phyloP scores from a whole-genome alignment of 768 basidiomycete genomes.

The Mrakia hoshinonis region DNA sequence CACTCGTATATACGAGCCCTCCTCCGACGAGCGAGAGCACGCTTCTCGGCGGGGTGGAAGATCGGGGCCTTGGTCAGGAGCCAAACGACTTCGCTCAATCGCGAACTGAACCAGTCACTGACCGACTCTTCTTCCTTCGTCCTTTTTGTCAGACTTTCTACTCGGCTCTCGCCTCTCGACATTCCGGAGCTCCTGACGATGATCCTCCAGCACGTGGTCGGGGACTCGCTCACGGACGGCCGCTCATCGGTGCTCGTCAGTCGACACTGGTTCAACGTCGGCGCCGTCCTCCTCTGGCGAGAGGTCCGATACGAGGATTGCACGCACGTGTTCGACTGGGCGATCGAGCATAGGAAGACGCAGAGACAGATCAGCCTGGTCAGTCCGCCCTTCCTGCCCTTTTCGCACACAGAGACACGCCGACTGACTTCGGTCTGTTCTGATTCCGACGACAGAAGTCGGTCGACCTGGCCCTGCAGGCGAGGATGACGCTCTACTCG shows the following conservation, averaged over 20 bases:
- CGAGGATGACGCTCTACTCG: slow-evolving; percentile 1
- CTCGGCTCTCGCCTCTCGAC: slow-evolving; percentile 7
- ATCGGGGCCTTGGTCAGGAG: too few species aligned
- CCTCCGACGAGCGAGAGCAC: too few species aligned
- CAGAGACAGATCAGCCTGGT: too few species aligned
- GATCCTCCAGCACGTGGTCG: slow-evolving; percentile 5
- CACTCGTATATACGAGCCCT: too few species aligned
- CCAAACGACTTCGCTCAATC: too few species aligned
- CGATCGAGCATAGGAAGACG: not conserved
- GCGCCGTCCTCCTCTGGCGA: slow-evolving; percentile 5
- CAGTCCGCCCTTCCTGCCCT: too few species aligned
- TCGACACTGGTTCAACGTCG: slow-evolving; percentile 9
- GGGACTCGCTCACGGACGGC: not conserved
- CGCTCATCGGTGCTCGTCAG: not conserved
- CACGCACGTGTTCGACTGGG: slow-evolving; percentile 3
- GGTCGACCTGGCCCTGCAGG: not conserved
- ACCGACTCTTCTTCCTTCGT: not conserved
- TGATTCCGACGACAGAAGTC: not conserved
- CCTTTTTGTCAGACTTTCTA: not conserved
- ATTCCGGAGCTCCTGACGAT: slow-evolving; percentile 20
- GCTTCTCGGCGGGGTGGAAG: too few species aligned
- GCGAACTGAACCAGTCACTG: not conserved
- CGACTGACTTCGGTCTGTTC: not conserved
- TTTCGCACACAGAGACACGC: too few species aligned
- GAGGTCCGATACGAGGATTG: slow-evolving; percentile 21